Conservation (phyloP, 2,329 filamentous ascomycete genomes). For the Sporothrix curviconia region DNA sequence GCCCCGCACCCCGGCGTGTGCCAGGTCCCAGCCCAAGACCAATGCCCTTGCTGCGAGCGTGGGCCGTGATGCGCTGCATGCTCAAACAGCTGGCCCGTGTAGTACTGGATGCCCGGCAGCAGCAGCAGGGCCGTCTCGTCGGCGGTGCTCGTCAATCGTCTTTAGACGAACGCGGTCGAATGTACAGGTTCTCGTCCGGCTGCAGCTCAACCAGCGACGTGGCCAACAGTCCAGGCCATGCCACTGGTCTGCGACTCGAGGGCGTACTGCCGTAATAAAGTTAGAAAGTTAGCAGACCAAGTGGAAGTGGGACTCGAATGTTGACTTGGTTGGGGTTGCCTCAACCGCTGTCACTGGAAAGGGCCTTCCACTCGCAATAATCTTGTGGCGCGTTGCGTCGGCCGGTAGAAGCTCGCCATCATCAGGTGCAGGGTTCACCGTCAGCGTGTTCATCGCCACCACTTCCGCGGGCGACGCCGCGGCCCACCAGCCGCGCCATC, state of each 20-base stretch:
- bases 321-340: neutral
- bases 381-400: constrained; percentile 62
- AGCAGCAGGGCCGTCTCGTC: constrained; percentile 67
- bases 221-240: constrained; percentile 60
- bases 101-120: constrained; percentile 85
- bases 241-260: constrained; percentile 72
- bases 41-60: constrained; percentile 54
- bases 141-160: constrained; percentile 74
- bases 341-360: constrained; percentile 74
- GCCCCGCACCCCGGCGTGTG: constrained; percentile 62
- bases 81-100: constrained; percentile 85
- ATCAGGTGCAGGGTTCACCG: constrained; percentile 73
- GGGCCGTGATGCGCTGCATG: constrained; percentile 68
- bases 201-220: constrained; percentile 69
- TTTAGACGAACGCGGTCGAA: constrained; percentile 68
- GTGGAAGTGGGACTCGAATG: neutral
- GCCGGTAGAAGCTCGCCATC: constrained; percentile 77
- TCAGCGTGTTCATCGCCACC: constrained; percentile 83
- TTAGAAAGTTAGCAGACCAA: neutral
- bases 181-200: constrained; percentile 52
- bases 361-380: constrained; percentile 83
- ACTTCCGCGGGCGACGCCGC: constrained; percentile 70
- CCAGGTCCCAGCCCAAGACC: constrained; percentile 58
- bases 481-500: constrained; percentile 68
- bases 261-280: constrained; percentile 59